These are phyloP conservation scores for Naganishia sp. DNA, from an alignment of 1,284 basidiomycete species.

Conservation along the genomic window DNA sequence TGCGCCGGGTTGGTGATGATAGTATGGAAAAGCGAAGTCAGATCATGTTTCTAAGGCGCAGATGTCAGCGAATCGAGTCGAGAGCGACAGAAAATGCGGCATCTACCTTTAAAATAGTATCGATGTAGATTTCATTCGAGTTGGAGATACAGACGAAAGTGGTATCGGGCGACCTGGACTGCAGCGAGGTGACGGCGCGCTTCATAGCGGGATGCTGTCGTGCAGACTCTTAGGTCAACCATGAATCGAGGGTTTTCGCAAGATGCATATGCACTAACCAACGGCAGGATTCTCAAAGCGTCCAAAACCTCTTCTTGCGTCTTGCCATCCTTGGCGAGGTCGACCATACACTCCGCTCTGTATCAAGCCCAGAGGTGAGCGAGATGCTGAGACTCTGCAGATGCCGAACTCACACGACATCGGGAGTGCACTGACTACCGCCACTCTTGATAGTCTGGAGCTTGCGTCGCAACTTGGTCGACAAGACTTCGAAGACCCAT, in stretches of 20 bases:
- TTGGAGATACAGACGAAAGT: slow-evolving; percentile 91
- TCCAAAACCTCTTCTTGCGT: slow-evolving; percentile 73
- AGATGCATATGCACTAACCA: slow-evolving; percentile 65
- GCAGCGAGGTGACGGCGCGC: slow-evolving; percentile 76
- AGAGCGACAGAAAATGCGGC: slow-evolving; percentile 11
- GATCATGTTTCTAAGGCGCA: slow-evolving; percentile 65
- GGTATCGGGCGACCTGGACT: slow-evolving; percentile 66
- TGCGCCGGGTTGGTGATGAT: slow-evolving; percentile 91
- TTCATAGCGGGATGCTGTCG: slow-evolving; percentile 92
- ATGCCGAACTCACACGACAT: slow-evolving; percentile 72
- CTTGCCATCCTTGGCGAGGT: slow-evolving; percentile 67
- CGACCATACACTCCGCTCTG: slow-evolving; percentile 72
- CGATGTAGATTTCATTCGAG: slow-evolving; percentile 84
- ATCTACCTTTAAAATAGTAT: slow-evolving; percentile 44
- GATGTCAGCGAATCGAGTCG: neutral
- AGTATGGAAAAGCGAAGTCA: slow-evolving; percentile 73
- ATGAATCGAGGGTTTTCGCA: neutral
- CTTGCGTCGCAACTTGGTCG: slow-evolving; percentile 77
- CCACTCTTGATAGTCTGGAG: slow-evolving; percentile 69
- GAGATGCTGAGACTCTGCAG: neutral
- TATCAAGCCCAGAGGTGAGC: neutral
- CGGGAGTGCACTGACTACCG: slow-evolving; percentile 77
- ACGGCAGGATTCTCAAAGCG: slow-evolving; percentile 77
- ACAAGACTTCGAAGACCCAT: slow-evolving; percentile 91
- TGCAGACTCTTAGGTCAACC: neutral